Evolutionary conservation across 805 yeast species (phyloP), one percentile per base, ranked within the genome.

Genomic region (Barnettozyma sp.): DNA sequence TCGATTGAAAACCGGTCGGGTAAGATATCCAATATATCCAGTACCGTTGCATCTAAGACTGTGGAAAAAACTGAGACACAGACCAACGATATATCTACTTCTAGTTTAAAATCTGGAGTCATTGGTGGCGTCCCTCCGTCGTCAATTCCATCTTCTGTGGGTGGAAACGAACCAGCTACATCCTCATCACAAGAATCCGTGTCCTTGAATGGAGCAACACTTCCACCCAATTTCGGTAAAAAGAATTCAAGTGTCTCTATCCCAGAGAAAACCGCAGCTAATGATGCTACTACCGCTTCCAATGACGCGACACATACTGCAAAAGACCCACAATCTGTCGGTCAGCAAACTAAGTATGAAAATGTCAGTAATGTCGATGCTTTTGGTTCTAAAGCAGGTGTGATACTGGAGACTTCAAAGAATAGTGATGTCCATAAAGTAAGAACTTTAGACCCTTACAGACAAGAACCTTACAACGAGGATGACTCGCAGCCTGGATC

Each of bases 221-320:
- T 41, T 22, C 56, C 56, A 19, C 56, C 56, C 7, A 45, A 49
- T 25, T 49, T 50, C 36, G 48, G 39, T 12, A 35, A 47, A 35
- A 49, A 45, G 35, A 47, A 29, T 20, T 38, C 34, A n/a, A 24
- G 42, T 13, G 24, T 18, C 4, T 26, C 37, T n/a, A 16, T 22
- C 14, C 12, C 28, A 15, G 20, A 19, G 16, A 26, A 30, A 8
- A 17, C 16, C 16, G 15, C 19, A 18, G 9, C 23, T 4, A 15
- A 23, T n/a, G 19, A 20, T 7, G 26, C 19, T 21, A 18, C 22
- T 20, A 13, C 34, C n/a, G 24, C 14, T 11, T n/a, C n/a, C n/a
- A n/a, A n/a, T n/a, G n/a, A n/a, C n/a, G n/a, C n/a, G n/a, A n/a
- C n/a, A n/a, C n/a, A n/a, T n/a, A n/a, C n/a, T n/a, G n/a, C n/a